A percentile compares a stretch with the other conserved stretches of the same genome.
These are phyloP conservation scores for Leishmania major DNA, from an alignment of 208 protist species.

Conservation along the genomic window DNA sequence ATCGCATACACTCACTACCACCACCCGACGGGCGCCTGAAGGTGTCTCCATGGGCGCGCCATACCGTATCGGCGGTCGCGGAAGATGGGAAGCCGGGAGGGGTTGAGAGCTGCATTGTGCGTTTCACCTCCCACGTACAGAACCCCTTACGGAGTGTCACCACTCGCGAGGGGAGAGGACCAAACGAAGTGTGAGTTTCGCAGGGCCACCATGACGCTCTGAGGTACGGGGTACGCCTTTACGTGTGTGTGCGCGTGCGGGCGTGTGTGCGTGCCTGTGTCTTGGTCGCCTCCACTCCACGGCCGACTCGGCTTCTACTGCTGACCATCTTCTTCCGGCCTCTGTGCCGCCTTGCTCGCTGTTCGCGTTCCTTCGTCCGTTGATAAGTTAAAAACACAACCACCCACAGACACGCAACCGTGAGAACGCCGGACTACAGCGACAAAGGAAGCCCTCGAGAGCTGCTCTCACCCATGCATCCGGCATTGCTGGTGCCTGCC, in stretches of 20 bases:
- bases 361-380: background rate
- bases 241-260: background rate
- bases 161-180: too few relatives aligned
- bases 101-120: too few relatives aligned
- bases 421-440: background rate
- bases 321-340: too few relatives aligned
- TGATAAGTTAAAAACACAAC: background rate
- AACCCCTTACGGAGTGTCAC: too few relatives aligned
- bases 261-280: background rate
- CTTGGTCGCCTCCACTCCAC: background rate
- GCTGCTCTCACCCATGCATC: background rate
- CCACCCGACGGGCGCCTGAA: background rate
- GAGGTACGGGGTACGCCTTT: background rate
- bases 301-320: background rate
- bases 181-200: too few relatives aligned
- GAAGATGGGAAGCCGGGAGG: too few relatives aligned
- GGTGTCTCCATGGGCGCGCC: too few relatives aligned
- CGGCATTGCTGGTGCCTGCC: background rate
- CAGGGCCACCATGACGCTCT: background rate
- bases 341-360: background rate
- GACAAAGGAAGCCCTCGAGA: background rate
- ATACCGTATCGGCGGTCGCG: too few relatives aligned
- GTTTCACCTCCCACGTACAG: too few relatives aligned
- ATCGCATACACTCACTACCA: background rate
- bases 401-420: background rate